Evolutionary conservation across 148 eudicot genomes (phyloP).

Genomic region (Fagopyrum esculentum): DNA sequence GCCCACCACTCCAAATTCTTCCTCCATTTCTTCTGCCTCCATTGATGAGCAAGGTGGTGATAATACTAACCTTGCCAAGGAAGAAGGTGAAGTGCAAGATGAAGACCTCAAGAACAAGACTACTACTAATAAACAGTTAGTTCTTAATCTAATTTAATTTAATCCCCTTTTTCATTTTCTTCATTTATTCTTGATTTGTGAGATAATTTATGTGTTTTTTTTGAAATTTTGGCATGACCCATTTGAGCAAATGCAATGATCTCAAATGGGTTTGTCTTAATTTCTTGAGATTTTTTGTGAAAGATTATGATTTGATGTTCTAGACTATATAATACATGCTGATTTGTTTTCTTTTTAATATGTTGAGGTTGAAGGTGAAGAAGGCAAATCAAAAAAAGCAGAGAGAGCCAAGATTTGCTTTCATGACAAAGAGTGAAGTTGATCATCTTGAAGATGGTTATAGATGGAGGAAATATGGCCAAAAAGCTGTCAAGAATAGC

Average conservation of each 20-base stretch:
- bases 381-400: conserved; percentile 43
- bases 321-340: background rate
- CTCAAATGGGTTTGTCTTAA: background rate
- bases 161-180: background rate
- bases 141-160: background rate
- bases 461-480: conserved; percentile 93
- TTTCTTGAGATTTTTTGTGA: background rate
- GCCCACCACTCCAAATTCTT: conserved; percentile 54
- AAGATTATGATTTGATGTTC: background rate
- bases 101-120: conserved; percentile 15
- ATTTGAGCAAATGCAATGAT: conserved; percentile 14
- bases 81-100: conserved; percentile 16
- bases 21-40: conserved; percentile 43
- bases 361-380: conserved; percentile 33
- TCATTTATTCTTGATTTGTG: background rate
- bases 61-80: background rate
- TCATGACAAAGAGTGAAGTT: conserved; percentile 93
- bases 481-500: conserved; percentile 84
- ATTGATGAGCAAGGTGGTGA: conserved; percentile 18
- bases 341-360: background rate
- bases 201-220: background rate
- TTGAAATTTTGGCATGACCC: conserved; percentile 19
- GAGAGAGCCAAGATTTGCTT: conserved; percentile 67
- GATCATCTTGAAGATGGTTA: conserved; percentile 95
- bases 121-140: conserved; percentile 35